Evolutionary conservation across 1,284 basidiomycete species (phyloP).

Genomic region (Puccinia triticina): DNA sequence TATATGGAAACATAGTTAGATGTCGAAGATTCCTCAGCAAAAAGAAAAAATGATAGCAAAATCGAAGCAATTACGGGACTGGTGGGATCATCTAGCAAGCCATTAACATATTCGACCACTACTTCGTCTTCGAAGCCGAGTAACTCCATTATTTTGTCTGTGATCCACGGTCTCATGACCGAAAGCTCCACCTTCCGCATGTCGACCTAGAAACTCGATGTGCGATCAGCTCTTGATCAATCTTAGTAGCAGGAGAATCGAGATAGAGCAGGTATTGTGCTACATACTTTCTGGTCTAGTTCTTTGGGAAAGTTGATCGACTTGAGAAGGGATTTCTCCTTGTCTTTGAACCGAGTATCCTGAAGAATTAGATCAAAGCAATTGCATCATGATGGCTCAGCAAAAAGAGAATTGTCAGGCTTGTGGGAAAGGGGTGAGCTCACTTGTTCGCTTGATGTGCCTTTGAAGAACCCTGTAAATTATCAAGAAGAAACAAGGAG

Average conservation of each 20-base stretch:
- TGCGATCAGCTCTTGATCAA: neutral
- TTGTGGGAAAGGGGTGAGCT: neutral
- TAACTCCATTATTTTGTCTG: conserved; percentile 83
- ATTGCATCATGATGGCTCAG: neutral
- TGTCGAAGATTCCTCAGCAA: neutral
- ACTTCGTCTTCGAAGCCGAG: conserved; percentile 96
- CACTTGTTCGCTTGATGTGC: conserved; percentile 48
- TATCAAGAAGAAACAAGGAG: neutral
- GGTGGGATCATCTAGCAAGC: conserved; percentile 80
- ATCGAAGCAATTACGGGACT: conserved; percentile 71
- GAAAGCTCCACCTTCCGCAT: conserved; percentile 89
- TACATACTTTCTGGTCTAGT: conserved; percentile 79
- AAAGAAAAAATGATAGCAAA: conserved; percentile 12
- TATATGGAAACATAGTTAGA: neutral
- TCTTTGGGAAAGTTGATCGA: conserved; percentile 84
- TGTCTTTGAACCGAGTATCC: conserved; percentile 81
- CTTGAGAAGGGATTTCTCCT: conserved; percentile 84
- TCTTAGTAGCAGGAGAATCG: neutral
- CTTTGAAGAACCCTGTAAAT: conserved; percentile 46
- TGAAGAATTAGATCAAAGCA: conserved; percentile 53
- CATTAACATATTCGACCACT: conserved; percentile 92
- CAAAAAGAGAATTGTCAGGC: neutral
- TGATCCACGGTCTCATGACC: conserved; percentile 90
- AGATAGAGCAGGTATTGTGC: neutral
- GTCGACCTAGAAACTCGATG: conserved; percentile 69